Base-by-base conservation (phyloP, 805 yeast genomes). In the Ogataea naganishii region DNA sequence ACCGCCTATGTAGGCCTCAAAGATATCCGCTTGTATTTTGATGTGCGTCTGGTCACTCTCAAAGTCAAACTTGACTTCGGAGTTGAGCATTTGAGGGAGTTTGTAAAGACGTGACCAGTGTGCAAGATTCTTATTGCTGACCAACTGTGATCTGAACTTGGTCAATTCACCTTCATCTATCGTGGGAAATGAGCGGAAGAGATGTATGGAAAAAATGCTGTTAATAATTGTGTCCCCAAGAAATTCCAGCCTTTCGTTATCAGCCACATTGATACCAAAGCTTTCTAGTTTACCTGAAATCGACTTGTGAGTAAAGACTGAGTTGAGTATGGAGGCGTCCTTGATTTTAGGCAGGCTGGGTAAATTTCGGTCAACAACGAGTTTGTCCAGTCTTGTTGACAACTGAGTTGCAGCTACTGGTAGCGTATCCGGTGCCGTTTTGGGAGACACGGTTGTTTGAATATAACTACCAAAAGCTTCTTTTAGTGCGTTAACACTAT, bases 1-100 rank as follows among this genome's bases (percentile, higher is more conserved):
- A 0, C 94, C 98, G 6, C 95, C 97, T 26, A 92, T 66, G 42
- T 89, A 89, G 0, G 97, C 96, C 56, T 92, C 98, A 49, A 89
- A 83, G 0, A 81, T 75, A 62, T 89, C 98, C 0, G 97, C 95
- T 46, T 69, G 69, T 4, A 81, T 60, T 48, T 92, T 92, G 18
- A 56, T 50, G 31, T 67, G 62, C 10, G 61, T 44, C 4, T 52
- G 50, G 19, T 60, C 70, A 33, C 70, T 72, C 17, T 29, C 34
- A 12, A 43, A 35, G n/a, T 39, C 35, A n/a, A n/a, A n/a, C n/a
- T n/a, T n/a, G 20, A 66, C 62, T 38, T 69, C 64, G 29, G 68
- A 60, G 33, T 66, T 63, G 38, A 84, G 55, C 31, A 60, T 60
- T 35, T 70, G 63, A 39, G 75, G 78, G 35, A 86, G 69, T 1